phyloP scores from a whole-genome alignment of 2,329 filamentous ascomycete genomes.

The Karstenula rhodostoma region DNA sequence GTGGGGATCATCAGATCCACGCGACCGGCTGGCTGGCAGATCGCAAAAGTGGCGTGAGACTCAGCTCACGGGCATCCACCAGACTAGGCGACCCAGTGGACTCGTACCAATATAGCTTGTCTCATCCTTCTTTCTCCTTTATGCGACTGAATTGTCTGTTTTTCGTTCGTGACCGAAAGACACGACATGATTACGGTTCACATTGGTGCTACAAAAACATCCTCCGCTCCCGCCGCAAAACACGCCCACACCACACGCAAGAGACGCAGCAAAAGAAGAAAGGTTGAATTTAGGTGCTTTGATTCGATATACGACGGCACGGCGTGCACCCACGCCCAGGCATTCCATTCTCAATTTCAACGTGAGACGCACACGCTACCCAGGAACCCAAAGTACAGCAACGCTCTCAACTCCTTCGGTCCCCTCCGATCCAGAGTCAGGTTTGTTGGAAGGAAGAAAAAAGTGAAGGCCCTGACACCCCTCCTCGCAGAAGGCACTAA shows the following conservation, averaged over 20 bases:
- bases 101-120: constrained; percentile 1
- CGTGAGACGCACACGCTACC: not conserved
- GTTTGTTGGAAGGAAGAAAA: not conserved
- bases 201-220: not conserved
- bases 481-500: constrained; percentile 12
- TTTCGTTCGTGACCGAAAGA: no score
- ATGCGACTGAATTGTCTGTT: not conserved
- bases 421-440: not conserved
- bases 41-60: constrained; percentile 37
- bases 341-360: constrained; percentile 3
- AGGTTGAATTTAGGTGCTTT: no score
- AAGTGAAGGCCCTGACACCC: constrained; percentile 20
- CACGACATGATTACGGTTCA: no score
- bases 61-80: constrained; percentile 27
- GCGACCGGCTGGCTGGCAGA: not conserved
- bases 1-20: not conserved
- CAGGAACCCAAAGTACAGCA: not conserved
- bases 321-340: not conserved
- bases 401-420: constrained; percentile 16
- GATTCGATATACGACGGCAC: not conserved
- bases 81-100: not conserved
- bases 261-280: no score
- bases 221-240: not conserved
- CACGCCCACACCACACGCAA: no score
- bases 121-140: not conserved